These are phyloP conservation scores for peach (Prunus persica) DNA, from an alignment of 306 rosid genomes.

Conservation along the genomic window Prunus_persica_NCBIv2 NC_034010.1:24544501-24545000, in stretches of 20 bases:
- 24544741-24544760: conserved; percentile 96
- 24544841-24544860: conserved; percentile 96
- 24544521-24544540: conserved; percentile 96
- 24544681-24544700: conserved; percentile 27
- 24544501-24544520: conserved; percentile 56
- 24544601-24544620: conserved; percentile 95
- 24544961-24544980: conserved; percentile 67
- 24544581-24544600: conserved; percentile 91
- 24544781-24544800: conserved; percentile 75
- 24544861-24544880: conserved; percentile 87
- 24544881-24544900: conserved; percentile 87
- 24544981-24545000: conserved; percentile 30
- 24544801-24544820: conserved; percentile 76
- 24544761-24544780: conserved; percentile 88
- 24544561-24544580: conserved; percentile 92
- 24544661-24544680: conserved; percentile 35
- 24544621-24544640: conserved; percentile 67
- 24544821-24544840: conserved; percentile 78
- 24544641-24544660: conserved; percentile 32
- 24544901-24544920: conserved; percentile 65
- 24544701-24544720: conserved; percentile 90
- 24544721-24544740: conserved; percentile 90
- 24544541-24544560: conserved; percentile 97
- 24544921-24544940: conserved; percentile 71
- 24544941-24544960: conserved; percentile 74